Base-by-base conservation (phyloP, 345 rosid genomes). In the Stellera chamaejasme region DNA sequence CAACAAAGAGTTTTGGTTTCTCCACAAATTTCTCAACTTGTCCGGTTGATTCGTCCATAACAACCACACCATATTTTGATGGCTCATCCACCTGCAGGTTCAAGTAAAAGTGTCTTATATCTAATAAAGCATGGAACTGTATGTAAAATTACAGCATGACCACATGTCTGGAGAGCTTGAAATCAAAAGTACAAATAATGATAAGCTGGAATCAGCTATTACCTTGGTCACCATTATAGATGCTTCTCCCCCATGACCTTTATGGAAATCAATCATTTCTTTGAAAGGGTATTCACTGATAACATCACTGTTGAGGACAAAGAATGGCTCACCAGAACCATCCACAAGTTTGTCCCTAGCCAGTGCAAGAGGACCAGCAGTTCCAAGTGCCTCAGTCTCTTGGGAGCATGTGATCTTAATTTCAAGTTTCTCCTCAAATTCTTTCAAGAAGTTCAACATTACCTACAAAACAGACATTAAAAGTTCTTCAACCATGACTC, bases 141-240 rank as follows among this genome's bases (percentile, higher is more conserved):
- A 32, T 5, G 39, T 26, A 27, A 27, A 52, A 7, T 56, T 10
- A 8, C 39, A 46, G 41, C 16, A 59, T 39, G 16, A 10, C 12
- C 43, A 55, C 27, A 61, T 26, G 49, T 10, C 10, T 25, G 39
- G 39, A 60, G 39, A 45, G 10, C 1, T 15, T 6, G 28, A 16
- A 27, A 10, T 32, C 39, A 2, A 6, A 36, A 16, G n/a, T 16
- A 19, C 28, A 27, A 52, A 16, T 16, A 46, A 46, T 32, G 39
- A 32, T 32, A 32, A 32, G 39, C 39, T 2, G 39, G 45, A 19
- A 57, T 54, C 42, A 15, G 11, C 2, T 23, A 8, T 70, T 75
- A 83, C 95, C 88, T 87, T 82, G 25, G 95, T 87, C 48, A 84
- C 95, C 87, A 87, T 83, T 36, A 87, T 84, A 62, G 95, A 87